Base-by-base conservation (phyloP, 1,284 basidiomycete genomes). In the Microbotryum silenes-acaulis region DNA sequence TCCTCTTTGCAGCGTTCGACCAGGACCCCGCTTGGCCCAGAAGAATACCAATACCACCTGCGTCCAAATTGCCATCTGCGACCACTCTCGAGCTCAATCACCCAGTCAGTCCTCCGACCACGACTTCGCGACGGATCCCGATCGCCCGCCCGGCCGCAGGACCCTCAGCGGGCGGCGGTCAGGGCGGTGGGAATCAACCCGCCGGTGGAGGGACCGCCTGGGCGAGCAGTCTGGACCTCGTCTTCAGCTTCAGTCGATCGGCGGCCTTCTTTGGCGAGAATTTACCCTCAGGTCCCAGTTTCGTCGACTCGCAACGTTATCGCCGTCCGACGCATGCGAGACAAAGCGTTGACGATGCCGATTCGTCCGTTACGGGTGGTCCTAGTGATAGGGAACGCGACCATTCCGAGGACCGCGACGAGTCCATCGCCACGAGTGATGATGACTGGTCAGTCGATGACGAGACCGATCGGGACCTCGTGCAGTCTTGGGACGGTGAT, bases 171-270 rank as follows among this genome's bases (percentile, higher is more conserved):
- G 37, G 37, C 37, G 37, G 37, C 37, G 37, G 37, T 18, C 37
- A 42, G 37, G 37, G 37, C 37, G 37, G 31, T 31, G 31, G 37
- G 37, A 42, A 42, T 42, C 53, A 29, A 49, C 61, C 25, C 12
- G n/a, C 23, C 9, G 25, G 7, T 10, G 31, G 31, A 31, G 31
- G 10, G 5, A 53, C 51, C 12, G 21, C 58, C 29, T 48, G 50
- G 50, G 3, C n/a, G 3, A 51, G 54, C 18, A 61, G 54, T 1
- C 63, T 67, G 31, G 65, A 72, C 61, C 62, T 70, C 52, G 65
- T 72, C 54, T 72, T 66, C 58, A 68, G 65, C 31, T 72, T 63
- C 61, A 66, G 63, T 25, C 67, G 72, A 5, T 68, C 69, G 1
- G 60, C 68, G 23, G 62, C 58, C 42, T 69, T 70, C 63, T 67